These are phyloP conservation scores for Suillus fuscotomentosus DNA, from an alignment of 768 basidiomycete species.

Conservation along the genomic window DNA sequence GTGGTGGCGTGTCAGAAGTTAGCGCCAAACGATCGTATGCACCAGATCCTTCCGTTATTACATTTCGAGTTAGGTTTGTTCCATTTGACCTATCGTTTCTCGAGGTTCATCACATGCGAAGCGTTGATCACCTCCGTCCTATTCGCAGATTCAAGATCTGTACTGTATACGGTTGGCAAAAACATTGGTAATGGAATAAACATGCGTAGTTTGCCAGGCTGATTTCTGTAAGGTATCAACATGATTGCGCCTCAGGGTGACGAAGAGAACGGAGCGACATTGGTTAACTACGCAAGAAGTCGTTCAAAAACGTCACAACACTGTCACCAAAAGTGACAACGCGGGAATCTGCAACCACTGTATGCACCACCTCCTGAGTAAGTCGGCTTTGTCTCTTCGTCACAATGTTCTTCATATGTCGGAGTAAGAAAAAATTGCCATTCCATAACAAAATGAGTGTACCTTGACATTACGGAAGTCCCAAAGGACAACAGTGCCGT, in stretches of 20 bases:
- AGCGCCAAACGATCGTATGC: background rate
- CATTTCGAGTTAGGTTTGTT: conserved; percentile 1
- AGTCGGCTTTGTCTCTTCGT: conserved; percentile 31
- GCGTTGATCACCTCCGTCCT: conserved; percentile 1
- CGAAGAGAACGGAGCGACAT: background rate
- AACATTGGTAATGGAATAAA: conserved; percentile 1
- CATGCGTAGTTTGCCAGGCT: conserved; percentile 1
- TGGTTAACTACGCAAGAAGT: conserved; percentile 22
- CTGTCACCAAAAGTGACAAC: conserved; percentile 41
- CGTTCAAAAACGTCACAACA: conserved; percentile 38
- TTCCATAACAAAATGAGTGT: conserved; percentile 13
- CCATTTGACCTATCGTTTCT: background rate
- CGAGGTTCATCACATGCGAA: background rate
- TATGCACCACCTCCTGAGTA: conserved; percentile 37
- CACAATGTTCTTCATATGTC: conserved; percentile 33
- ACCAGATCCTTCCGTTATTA: background rate
- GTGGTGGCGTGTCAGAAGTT: background rate
- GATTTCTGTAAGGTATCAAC: background rate
- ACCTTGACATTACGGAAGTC: conserved; percentile 51
- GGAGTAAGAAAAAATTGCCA: conserved; percentile 19
- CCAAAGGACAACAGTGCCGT: conserved; percentile 45
- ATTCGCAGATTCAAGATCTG: conserved; percentile 2
- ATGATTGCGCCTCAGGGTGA: background rate
- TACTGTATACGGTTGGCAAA: background rate
- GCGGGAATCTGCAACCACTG: conserved; percentile 37